Conservation (phyloP, 805 yeast species). For the Spathaspora gorwiae region DNA sequence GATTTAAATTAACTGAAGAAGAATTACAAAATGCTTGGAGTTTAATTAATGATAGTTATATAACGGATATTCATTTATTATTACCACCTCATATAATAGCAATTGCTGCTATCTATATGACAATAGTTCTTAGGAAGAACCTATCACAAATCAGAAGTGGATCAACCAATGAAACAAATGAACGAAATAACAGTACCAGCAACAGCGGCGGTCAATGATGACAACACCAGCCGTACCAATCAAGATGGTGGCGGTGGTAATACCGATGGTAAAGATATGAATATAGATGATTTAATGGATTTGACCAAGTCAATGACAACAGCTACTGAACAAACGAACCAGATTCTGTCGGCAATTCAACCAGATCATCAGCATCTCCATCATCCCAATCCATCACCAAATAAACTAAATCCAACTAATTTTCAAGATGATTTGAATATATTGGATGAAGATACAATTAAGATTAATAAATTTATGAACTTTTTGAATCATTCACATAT, state of each 20-base stretch:
- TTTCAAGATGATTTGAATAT: conserved; percentile 20
- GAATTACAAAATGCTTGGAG: conserved; percentile 90
- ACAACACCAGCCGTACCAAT: not conserved
- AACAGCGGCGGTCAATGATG: not conserved
- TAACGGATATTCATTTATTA: conserved; percentile 78
- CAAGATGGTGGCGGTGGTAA: not conserved
- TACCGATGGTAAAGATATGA: conserved; percentile 15
- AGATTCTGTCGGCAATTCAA: not conserved
- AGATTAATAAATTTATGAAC: conserved; percentile 53
- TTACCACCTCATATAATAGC: conserved; percentile 91
- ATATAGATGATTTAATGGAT: conserved; percentile 35
- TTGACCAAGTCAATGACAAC: conserved; percentile 2
- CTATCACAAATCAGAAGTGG: conserved; percentile 14
- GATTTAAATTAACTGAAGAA: conserved; percentile 44
- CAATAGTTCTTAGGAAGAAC: conserved; percentile 54
- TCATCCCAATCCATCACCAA: not conserved
- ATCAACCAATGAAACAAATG: conserved; percentile 9
- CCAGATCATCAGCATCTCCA: not conserved
- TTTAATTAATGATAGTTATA: conserved; percentile 80
- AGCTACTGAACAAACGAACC: not conserved
- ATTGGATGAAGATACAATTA: conserved; percentile 33
- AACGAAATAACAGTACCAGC: conserved; percentile 8
- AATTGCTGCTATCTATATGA: conserved; percentile 72
- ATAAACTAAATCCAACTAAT: conserved; percentile 1
- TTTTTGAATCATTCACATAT: conserved; percentile 75